phyloP scores from a whole-genome alignment of 345 rosid genomes.

The Hypericum perforatum region DNA sequence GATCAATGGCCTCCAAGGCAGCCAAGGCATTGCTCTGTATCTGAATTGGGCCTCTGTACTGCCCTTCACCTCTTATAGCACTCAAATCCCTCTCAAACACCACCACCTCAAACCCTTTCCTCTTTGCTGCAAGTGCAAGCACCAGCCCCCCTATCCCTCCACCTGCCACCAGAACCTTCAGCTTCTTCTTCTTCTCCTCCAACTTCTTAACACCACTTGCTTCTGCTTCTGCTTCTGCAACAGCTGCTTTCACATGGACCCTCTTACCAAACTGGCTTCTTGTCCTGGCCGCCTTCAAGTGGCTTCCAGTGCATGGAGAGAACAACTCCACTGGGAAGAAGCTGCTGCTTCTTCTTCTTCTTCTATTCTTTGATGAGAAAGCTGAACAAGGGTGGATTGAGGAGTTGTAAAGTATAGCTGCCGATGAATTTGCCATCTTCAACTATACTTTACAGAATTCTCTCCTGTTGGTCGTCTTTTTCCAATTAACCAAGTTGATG shows the following conservation, averaged over 20 bases:
- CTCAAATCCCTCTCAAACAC: slow-evolving; percentile 89
- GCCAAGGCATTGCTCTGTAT: slow-evolving; percentile 94
- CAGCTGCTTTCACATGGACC: slow-evolving; percentile 34
- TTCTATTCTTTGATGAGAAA: slow-evolving; percentile 40
- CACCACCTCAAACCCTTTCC: slow-evolving; percentile 71
- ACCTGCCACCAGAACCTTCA: slow-evolving; percentile 71
- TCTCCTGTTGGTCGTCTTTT: no score
- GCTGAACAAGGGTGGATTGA: slow-evolving; percentile 39
- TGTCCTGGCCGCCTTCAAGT: slow-evolving; percentile 18
- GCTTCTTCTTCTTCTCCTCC: slow-evolving; percentile 29
- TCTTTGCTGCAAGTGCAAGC: slow-evolving; percentile 81
- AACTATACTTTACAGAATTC: no score
- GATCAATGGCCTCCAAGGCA: slow-evolving; percentile 89
- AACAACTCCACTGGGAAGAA: slow-evolving; percentile 31
- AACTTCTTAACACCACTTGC: background rate
- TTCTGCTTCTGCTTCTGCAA: slow-evolving; percentile 20
- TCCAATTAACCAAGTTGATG: no score
- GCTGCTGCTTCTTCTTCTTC: slow-evolving; percentile 25
- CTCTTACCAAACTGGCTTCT: slow-evolving; percentile 13
- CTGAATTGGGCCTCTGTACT: slow-evolving; percentile 94
- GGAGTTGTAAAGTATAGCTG: slow-evolving; percentile 43
- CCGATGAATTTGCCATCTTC: slow-evolving; percentile 9
- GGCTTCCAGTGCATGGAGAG: slow-evolving; percentile 20
- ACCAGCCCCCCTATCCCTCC: slow-evolving; percentile 92
- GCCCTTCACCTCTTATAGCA: slow-evolving; percentile 93